Conservation (phyloP, 2,329 filamentous ascomycete species). For the Chaetomium globosum region DNA sequence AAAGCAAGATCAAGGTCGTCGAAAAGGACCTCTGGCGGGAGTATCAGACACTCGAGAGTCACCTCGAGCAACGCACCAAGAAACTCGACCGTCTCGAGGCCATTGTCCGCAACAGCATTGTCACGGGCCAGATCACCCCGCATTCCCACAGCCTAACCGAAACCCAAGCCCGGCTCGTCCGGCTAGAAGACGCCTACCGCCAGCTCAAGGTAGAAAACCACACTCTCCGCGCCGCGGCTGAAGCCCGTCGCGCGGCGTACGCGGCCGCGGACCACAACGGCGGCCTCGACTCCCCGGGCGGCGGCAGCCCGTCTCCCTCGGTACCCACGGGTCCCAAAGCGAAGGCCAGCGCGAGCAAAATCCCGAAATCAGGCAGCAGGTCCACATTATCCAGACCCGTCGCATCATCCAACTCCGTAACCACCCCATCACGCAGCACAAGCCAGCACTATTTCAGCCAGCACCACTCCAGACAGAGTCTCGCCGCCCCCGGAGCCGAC, state of each 20-base stretch:
- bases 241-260: slow-evolving; percentile 57
- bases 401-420: slow-evolving; percentile 23
- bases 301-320: slow-evolving; percentile 57
- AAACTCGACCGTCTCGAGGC: slow-evolving; percentile 86
- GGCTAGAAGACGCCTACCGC: slow-evolving; percentile 63
- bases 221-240: slow-evolving; percentile 67
- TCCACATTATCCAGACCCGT: slow-evolving; percentile 31
- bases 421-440: slow-evolving; percentile 29
- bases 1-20: slow-evolving; percentile 76
- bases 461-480: slow-evolving; percentile 21
- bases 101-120: slow-evolving; percentile 68
- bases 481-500: neutral
- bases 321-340: slow-evolving; percentile 59
- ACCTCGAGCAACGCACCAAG: slow-evolving; percentile 76
- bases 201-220: slow-evolving; percentile 66
- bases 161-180: slow-evolving; percentile 52
- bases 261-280: slow-evolving; percentile 46
- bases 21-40: slow-evolving; percentile 90
- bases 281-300: slow-evolving; percentile 36
- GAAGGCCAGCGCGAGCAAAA: slow-evolving; percentile 34
- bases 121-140: slow-evolving; percentile 48
- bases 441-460: slow-evolving; percentile 30
- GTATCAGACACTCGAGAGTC: slow-evolving; percentile 82
- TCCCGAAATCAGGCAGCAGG: slow-evolving; percentile 27
- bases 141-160: slow-evolving; percentile 41